phyloP scores from a whole-genome alignment of 1,284 basidiomycete species.

The Singerocomus inundabilis region DNA sequence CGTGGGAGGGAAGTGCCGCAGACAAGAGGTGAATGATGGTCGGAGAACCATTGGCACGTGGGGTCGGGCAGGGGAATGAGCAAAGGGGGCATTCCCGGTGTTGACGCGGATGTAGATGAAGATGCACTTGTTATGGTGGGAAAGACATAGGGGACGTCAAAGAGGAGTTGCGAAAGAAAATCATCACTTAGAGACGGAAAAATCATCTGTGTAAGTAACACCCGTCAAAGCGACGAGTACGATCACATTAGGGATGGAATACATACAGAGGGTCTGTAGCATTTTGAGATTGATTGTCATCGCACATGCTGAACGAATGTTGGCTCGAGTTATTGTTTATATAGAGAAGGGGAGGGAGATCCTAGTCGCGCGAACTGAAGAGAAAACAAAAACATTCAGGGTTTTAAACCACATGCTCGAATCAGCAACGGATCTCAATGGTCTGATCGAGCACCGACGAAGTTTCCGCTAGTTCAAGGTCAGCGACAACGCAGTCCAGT shows the following conservation, averaged over 20 bases:
- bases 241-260: neutral
- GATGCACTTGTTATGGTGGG: too few relatives aligned
- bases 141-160: neutral
- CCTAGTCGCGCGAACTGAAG: neutral
- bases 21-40: neutral
- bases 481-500: too few relatives aligned
- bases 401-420: slow-evolving; percentile 10
- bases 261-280: slow-evolving; percentile 14
- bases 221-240: neutral
- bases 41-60: slow-evolving; percentile 14
- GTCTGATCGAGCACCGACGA: neutral
- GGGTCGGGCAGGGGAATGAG: neutral
- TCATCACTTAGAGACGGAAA: slow-evolving; percentile 13
- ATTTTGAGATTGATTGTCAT: neutral
- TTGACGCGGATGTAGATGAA: neutral
- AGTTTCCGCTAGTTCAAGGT: slow-evolving; percentile 3
- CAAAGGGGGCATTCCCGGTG: neutral
- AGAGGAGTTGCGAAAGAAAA: slow-evolving; percentile 15
- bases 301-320: neutral
- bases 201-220: neutral
- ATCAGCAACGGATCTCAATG: neutral
- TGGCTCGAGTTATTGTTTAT: neutral
- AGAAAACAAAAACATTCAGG: neutral
- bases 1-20: slow-evolving; percentile 11
- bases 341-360: neutral